Evolutionary conservation across 2,329 filamentous ascomycete species (phyloP).

Genomic region (Fusarium nurragi): DNA sequence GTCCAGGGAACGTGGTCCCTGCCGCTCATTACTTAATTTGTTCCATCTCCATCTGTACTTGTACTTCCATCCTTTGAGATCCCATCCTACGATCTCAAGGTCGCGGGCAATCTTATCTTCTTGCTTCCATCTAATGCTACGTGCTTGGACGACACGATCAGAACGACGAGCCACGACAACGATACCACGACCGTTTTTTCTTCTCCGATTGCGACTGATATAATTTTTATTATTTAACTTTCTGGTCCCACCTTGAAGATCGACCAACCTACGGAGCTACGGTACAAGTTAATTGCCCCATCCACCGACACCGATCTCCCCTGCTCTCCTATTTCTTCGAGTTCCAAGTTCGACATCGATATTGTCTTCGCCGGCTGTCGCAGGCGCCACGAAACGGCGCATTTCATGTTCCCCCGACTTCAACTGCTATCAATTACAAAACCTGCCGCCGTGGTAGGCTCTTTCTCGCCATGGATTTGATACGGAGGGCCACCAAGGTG

Average conservation of each 20-base stretch:
- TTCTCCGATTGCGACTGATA: constrained; percentile 11
- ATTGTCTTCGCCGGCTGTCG: constrained; percentile 25
- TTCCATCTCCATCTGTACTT: constrained; percentile 12
- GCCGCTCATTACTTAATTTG: constrained; percentile 44
- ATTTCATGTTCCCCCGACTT: constrained; percentile 40
- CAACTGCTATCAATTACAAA: constrained; percentile 48
- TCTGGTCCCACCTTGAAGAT: constrained; percentile 21
- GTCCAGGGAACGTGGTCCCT: constrained; percentile 44
- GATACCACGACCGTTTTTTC: constrained; percentile 28
- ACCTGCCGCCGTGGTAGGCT: constrained; percentile 53
- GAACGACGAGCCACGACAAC: constrained; percentile 34
- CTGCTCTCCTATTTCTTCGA: constrained; percentile 25
- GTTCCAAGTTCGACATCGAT: background rate
- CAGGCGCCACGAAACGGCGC: constrained; percentile 43
- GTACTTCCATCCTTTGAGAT: constrained; percentile 19
- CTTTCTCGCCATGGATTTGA: constrained; percentile 62
- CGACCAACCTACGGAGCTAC: constrained; percentile 17
- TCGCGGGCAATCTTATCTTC: background rate
- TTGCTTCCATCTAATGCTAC: constrained; percentile 7
- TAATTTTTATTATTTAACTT: constrained; percentile 14
- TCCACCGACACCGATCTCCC: constrained; percentile 17
- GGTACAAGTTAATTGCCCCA: constrained; percentile 13
- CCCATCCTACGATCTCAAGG: constrained; percentile 18
- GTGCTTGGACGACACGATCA: constrained; percentile 20
- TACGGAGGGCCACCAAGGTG: constrained; percentile 64